Evolutionary conservation across 2,329 filamentous ascomycete genomes (phyloP).

Genomic region (Apiospora malaysiana): DNA sequence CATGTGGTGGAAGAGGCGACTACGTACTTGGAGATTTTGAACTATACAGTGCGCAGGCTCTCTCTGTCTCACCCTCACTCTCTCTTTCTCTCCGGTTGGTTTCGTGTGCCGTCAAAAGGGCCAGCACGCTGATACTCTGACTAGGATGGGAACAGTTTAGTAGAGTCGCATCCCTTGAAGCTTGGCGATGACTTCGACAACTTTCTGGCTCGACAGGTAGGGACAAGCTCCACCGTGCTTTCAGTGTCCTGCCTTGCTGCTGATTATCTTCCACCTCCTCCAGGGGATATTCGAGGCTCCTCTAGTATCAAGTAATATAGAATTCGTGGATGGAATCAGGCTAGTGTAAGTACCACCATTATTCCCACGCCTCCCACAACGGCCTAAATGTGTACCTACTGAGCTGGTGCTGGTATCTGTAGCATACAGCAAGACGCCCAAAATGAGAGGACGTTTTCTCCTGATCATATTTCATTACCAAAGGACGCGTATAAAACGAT

Average conservation of each 20-base stretch:
- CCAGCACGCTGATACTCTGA: background rate
- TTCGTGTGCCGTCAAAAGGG: background rate
- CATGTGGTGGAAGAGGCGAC: background rate
- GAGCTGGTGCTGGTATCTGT: no score
- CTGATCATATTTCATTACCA: conserved; percentile 7
- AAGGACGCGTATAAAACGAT: conserved; percentile 3
- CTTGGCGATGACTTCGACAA: conserved; percentile 20
- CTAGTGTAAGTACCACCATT: background rate
- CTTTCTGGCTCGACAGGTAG: conserved; percentile 9
- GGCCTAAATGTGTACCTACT: no score
- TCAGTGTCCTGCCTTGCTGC: no score
- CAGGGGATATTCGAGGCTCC: conserved; percentile 19
- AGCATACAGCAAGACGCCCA: conserved; percentile 16
- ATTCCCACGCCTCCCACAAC: no score
- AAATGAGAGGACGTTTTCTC: background rate
- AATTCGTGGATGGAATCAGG: conserved; percentile 1
- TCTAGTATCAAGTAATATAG: background rate
- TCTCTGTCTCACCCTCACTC: no score
- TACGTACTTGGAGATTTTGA: conserved; percentile 6
- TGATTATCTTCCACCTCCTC: background rate
- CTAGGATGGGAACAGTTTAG: conserved; percentile 1
- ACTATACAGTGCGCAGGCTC: background rate
- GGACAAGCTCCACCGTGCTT: no score
- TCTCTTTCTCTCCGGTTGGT: no score
- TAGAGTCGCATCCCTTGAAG: background rate